Evolutionary conservation across 2,329 filamentous ascomycete species (phyloP).

Genomic region (Leptographium wingfieldii): DNA sequence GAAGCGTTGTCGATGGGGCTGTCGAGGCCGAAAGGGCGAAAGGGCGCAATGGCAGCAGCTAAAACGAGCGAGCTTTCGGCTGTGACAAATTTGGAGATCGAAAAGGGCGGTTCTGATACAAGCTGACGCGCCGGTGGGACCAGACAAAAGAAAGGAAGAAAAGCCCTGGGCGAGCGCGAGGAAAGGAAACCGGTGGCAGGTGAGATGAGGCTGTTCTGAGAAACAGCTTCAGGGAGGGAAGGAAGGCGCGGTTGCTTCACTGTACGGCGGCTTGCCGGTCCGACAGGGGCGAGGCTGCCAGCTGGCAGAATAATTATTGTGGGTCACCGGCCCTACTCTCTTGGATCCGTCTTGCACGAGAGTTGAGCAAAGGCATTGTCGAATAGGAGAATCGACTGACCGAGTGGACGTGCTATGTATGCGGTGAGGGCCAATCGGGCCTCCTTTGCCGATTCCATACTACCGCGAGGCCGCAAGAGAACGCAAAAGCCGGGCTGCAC

Average conservation of each 20-base stretch:
- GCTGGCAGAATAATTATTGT: neutral
- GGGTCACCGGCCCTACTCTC: neutral
- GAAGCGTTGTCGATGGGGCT: neutral
- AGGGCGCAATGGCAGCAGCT: neutral
- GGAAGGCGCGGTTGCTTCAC: neutral
- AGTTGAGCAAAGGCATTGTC: neutral
- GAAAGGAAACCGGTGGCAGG: neutral
- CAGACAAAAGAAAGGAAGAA: neutral
- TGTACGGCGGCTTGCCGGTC: neutral
- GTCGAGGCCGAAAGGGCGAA: neutral
- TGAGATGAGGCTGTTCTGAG: neutral
- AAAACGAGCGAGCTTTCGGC: neutral
- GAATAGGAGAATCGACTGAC: neutral
- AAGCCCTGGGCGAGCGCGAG: neutral
- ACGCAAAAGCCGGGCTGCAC: too few species aligned
- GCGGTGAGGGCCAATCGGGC: neutral
- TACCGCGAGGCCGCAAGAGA: too few species aligned
- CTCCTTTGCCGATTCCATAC: neutral
- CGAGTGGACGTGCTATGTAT: neutral
- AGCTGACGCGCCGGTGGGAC: neutral
- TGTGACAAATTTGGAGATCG: neutral
- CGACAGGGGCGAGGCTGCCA: neutral
- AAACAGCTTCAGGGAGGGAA: neutral
- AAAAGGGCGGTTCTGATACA: neutral
- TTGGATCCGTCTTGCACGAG: neutral